Conservation (phyloP, 169 alveolate species). For the Blepharisma undulans region DNA sequence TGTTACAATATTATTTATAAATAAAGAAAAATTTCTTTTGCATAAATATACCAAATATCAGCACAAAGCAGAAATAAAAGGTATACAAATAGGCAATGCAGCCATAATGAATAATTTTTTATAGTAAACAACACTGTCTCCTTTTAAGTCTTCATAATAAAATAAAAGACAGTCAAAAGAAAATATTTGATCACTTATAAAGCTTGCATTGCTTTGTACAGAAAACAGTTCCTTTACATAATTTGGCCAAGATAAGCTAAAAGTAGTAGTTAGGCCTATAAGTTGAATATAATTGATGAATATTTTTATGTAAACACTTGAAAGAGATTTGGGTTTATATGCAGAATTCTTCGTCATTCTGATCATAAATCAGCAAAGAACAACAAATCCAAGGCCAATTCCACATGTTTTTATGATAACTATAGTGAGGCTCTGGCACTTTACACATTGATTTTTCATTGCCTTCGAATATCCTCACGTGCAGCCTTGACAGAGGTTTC, state of each 20-base stretch:
- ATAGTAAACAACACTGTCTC: neutral
- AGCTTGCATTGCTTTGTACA: constrained; percentile 27
- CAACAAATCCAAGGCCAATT: neutral
- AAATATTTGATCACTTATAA: constrained; percentile 37
- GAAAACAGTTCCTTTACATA: constrained; percentile 29
- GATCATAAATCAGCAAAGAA: neutral
- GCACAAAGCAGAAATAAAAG: neutral
- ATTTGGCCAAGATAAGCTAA: constrained; percentile 55
- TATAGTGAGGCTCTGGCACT: neutral
- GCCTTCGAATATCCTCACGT: constrained; percentile 34
- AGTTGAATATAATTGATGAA: constrained; percentile 50
- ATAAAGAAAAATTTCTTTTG: neutral
- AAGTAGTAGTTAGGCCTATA: constrained; percentile 12
- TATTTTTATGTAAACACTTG: constrained; percentile 45
- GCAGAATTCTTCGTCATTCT: constrained; percentile 35
- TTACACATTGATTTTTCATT: neutral
- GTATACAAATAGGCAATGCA: neutral
- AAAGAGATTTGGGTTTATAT: constrained; percentile 21
- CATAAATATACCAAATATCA: neutral
- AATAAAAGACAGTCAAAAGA: constrained; percentile 49
- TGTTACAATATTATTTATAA: neutral
- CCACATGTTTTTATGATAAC: neutral
- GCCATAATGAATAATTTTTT: neutral
- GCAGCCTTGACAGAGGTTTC: neutral
- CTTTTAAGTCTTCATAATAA: neutral